Conservation (phyloP, 164 flowering plant genomes). For the Paratinospora sagittata region DNA sequence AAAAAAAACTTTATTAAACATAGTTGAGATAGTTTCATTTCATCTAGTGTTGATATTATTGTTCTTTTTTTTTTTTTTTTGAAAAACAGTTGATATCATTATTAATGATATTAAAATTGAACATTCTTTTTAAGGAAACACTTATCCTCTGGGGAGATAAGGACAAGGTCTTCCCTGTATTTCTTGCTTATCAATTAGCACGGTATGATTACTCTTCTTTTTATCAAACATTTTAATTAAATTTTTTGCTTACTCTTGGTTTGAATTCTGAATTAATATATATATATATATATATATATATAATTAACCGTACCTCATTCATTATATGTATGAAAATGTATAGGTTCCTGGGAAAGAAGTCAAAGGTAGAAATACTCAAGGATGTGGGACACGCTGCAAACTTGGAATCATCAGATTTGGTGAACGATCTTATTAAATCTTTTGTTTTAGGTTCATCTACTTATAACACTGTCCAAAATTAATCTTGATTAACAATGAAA, state of each 20-base stretch:
- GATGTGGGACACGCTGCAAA: slow-evolving; percentile 54
- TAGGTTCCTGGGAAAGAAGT: slow-evolving; percentile 56
- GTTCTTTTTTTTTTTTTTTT: no score
- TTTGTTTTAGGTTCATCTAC: slow-evolving; percentile 20
- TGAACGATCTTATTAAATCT: slow-evolving; percentile 38
- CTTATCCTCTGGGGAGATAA: slow-evolving; percentile 41
- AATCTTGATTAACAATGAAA: background rate
- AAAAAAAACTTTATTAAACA: no score
- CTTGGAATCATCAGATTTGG: slow-evolving; percentile 32
- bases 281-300: no score
- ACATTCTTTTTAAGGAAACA: no score
- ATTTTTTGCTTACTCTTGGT: background rate
- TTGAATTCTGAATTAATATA: background rate
- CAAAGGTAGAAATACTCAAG: slow-evolving; percentile 47
- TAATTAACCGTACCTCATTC: background rate
- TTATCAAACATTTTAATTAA: no score
- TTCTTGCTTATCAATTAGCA: slow-evolving; percentile 12
- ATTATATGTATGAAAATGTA: slow-evolving; percentile 1
- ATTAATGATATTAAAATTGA: no score
- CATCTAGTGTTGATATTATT: no score
- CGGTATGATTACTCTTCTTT: slow-evolving; percentile 6
- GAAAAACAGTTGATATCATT: no score
- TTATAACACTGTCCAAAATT: background rate
- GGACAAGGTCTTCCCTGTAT: slow-evolving; percentile 15
- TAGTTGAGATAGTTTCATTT: no score